Evolutionary conservation across 352 stramenopile genomes (phyloP).

Genomic region (Pythium oligandrum): DNA sequence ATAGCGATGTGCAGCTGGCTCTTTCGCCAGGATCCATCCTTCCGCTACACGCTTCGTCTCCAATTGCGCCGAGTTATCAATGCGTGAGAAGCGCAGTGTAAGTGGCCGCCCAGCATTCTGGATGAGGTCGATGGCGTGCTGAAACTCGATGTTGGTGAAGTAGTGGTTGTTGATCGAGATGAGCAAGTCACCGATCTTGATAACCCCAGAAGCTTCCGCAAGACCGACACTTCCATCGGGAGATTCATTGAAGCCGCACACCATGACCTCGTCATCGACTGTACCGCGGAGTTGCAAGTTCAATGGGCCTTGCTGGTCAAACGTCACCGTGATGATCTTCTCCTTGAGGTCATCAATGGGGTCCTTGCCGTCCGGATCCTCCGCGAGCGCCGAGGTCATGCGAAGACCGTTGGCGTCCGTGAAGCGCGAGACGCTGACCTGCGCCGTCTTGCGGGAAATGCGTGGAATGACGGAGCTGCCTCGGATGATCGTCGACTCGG

Average conservation of each 20-base stretch:
- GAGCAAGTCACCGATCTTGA: conserved; percentile 77
- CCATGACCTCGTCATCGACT: conserved; percentile 87
- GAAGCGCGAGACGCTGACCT: conserved; percentile 46
- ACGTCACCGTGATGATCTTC: conserved; percentile 86
- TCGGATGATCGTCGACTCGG: conserved; percentile 84
- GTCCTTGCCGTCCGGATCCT: conserved; percentile 45
- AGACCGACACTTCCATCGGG: conserved; percentile 28
- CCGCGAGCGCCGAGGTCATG: conserved; percentile 58
- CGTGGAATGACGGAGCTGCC: conserved; percentile 78
- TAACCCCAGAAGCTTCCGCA: conserved; percentile 66
- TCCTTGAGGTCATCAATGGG: conserved; percentile 78
- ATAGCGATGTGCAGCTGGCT: conserved; percentile 64
- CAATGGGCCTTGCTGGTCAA: conserved; percentile 68
- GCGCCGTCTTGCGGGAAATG: conserved; percentile 66
- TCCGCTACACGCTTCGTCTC: conserved; percentile 50
- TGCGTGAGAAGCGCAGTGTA: conserved; percentile 77
- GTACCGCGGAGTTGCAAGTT: conserved; percentile 75
- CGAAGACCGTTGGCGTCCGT: conserved; percentile 79
- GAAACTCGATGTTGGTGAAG: conserved; percentile 85
- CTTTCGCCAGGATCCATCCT: conserved; percentile 84
- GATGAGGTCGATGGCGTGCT: conserved; percentile 74
- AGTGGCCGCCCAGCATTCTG: conserved; percentile 58
- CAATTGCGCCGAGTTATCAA: conserved; percentile 40
- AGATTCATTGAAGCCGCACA: conserved; percentile 70
- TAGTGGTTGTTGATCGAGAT: conserved; percentile 86